These are phyloP conservation scores for Citrullus amarus DNA, from an alignment of 306 rosid species.

Conservation along the genomic window DNA sequence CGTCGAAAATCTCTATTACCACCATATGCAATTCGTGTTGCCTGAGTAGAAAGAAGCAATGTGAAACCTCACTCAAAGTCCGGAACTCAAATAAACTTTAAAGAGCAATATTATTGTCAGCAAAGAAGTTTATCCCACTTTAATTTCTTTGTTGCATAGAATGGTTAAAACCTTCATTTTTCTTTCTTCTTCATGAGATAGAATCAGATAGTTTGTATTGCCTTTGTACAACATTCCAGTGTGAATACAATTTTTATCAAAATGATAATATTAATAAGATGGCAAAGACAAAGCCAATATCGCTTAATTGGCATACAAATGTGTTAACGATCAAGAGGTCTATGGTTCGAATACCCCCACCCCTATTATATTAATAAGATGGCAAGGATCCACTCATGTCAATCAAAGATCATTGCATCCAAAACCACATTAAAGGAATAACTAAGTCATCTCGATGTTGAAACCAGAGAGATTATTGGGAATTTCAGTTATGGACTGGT, in stretches of 20 bases:
- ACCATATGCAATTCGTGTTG: conserved; percentile 70
- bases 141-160: background rate
- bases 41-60: conserved; percentile 32
- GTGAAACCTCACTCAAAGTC: background rate
- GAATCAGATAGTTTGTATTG: background rate
- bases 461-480: background rate
- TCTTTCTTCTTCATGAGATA: background rate
- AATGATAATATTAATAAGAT: background rate
- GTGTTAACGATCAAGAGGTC: too few species aligned
- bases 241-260: background rate
- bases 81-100: conserved; percentile 9
- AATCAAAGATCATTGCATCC: background rate
- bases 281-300: background rate
- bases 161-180: background rate
- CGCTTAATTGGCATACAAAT: too few species aligned
- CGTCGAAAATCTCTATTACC: conserved; percentile 55
- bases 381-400: background rate
- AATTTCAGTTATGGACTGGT: background rate
- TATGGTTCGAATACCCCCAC: too few species aligned
- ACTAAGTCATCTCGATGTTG: background rate
- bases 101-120: background rate
- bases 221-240: background rate
- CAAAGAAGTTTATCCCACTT: background rate
- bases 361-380: background rate
- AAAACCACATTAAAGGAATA: background rate